phyloP scores from a whole-genome alignment of 768 basidiomycete genomes.

The Nidularia pulvinata region DNA sequence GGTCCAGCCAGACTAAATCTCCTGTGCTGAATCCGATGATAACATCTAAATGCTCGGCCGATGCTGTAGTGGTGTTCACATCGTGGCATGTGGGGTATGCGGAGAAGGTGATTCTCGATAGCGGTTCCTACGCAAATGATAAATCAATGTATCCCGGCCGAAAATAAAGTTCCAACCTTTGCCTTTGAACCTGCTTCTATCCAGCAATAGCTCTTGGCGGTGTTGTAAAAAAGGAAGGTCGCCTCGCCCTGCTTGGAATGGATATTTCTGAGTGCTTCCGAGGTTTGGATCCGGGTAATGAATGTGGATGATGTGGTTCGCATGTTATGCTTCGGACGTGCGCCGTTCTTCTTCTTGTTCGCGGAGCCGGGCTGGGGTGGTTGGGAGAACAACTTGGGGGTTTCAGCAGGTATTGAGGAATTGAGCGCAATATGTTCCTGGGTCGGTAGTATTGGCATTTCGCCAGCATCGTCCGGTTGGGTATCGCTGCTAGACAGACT shows the following conservation, averaged over 20 bases:
- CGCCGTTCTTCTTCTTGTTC: slow-evolving; percentile 61
- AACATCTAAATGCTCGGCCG: slow-evolving; percentile 78
- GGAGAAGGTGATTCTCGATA: slow-evolving; percentile 84
- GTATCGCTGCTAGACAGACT: slow-evolving; percentile 86
- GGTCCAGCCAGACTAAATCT: slow-evolving; percentile 91
- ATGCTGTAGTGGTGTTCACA: slow-evolving; percentile 78
- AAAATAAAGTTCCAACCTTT: slow-evolving; percentile 52
- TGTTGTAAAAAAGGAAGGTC: slow-evolving; percentile 87
- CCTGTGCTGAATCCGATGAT: slow-evolving; percentile 93
- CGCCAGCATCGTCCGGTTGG: slow-evolving; percentile 50
- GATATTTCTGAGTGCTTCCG: slow-evolving; percentile 76
- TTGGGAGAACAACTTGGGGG: slow-evolving; percentile 64
- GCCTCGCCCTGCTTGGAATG: slow-evolving; percentile 83
- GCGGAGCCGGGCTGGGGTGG: slow-evolving; percentile 18
- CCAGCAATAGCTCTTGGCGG: slow-evolving; percentile 85
- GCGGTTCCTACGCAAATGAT: slow-evolving; percentile 64
- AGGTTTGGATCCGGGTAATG: slow-evolving; percentile 82
- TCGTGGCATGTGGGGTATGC: slow-evolving; percentile 91
- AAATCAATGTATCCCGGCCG: background rate
- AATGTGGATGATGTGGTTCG: slow-evolving; percentile 92
- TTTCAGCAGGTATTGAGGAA: slow-evolving; percentile 35
- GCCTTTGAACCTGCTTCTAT: slow-evolving; percentile 82
- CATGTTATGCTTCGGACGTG: slow-evolving; percentile 90
- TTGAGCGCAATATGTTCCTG: slow-evolving; percentile 37
- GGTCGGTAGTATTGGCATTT: slow-evolving; percentile 30